These are phyloP conservation scores for Clarkia xantiana DNA, from an alignment of 345 rosid genomes.

Conservation along the genomic window DNA sequence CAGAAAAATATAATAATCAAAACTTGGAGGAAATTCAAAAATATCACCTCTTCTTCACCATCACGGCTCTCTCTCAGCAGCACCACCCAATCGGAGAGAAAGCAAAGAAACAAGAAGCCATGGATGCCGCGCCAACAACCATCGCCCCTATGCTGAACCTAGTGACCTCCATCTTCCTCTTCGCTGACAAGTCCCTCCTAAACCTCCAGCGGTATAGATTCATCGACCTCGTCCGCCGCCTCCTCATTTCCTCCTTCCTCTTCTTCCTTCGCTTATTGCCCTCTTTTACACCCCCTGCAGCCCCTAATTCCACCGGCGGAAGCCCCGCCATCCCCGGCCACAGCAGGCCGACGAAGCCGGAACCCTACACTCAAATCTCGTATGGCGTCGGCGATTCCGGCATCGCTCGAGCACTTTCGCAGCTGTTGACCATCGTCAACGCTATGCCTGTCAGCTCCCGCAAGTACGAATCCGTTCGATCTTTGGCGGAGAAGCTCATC, in stretches of 20 bases:
- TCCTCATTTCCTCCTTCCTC: constrained; percentile 34
- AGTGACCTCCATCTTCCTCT: constrained; percentile 31
- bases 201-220: constrained; percentile 28
- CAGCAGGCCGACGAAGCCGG: not conserved
- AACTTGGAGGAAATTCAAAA: too few species aligned
- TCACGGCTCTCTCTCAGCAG: too few species aligned
- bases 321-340: not conserved
- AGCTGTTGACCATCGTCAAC: constrained; percentile 36
- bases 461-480: constrained; percentile 60
- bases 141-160: constrained; percentile 43
- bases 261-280: constrained; percentile 51
- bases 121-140: constrained; percentile 32
- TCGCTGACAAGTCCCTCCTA: constrained; percentile 49
- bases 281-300: constrained; percentile 16
- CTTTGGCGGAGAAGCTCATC: constrained; percentile 60
- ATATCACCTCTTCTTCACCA: too few species aligned
- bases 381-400: constrained; percentile 27
- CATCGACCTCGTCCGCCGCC: constrained; percentile 35
- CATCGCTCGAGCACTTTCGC: constrained; percentile 62
- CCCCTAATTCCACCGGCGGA: constrained; percentile 6
- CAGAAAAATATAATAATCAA: too few species aligned
- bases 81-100: too few species aligned
- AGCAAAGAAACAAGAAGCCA: not conserved
- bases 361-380: constrained; percentile 1
- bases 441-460: constrained; percentile 69